Evolutionary conservation across 2,329 filamentous ascomycete species (phyloP).

Genomic region (Hymenoscyphus linearis): DNA sequence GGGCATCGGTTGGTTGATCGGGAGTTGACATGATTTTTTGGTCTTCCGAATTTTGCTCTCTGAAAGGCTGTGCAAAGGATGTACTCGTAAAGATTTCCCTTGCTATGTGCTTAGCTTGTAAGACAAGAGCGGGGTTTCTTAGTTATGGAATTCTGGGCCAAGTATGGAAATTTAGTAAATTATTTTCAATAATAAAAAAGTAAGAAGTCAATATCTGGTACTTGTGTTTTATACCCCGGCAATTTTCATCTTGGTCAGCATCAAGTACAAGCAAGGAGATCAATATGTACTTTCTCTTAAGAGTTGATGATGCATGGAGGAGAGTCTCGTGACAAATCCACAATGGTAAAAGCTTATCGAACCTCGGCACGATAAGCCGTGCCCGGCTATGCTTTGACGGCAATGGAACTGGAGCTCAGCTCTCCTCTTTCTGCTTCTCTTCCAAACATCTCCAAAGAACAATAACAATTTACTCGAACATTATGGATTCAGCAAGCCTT

Average conservation of each 20-base stretch:
- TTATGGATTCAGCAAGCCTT: constrained; percentile 50
- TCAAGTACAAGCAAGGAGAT: no score
- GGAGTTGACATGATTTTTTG: background rate
- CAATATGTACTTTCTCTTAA: background rate
- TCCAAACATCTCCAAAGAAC: background rate
- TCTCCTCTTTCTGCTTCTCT: background rate
- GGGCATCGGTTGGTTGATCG: constrained; percentile 21
- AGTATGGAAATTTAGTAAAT: background rate
- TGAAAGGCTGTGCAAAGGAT: background rate
- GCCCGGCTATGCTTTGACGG: background rate
- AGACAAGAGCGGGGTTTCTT: background rate
- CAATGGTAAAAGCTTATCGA: background rate
- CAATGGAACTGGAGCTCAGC: no score
- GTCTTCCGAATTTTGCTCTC: background rate
- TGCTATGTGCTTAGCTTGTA: no score
- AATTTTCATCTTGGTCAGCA: no score
- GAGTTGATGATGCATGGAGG: background rate
- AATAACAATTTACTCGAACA: constrained; percentile 11
- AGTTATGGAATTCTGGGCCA: background rate
- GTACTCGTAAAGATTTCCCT: background rate
- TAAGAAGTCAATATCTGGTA: no score
- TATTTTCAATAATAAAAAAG: no score
- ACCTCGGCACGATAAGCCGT: background rate
- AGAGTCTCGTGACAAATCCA: background rate
- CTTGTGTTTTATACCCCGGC: no score